phyloP scores from a whole-genome alignment of 2,329 filamentous ascomycete species.

The Dactylellina haptotyla region DNA sequence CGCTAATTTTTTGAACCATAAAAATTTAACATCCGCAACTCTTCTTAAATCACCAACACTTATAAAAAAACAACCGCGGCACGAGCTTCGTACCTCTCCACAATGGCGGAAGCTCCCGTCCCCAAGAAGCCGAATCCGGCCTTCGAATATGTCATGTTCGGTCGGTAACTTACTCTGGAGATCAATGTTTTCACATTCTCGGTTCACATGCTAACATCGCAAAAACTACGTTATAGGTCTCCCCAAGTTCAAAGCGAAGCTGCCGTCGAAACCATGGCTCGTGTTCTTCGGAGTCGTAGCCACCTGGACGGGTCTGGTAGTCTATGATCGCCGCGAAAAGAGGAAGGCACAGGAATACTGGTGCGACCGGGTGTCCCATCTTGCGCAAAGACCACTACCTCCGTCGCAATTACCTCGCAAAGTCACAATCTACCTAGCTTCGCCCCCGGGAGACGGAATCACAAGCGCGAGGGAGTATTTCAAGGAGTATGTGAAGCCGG shows the following conservation, averaged over 20 bases:
- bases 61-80: slow-evolving; percentile 22
- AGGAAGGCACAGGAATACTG: slow-evolving; percentile 85
- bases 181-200: too few relatives aligned
- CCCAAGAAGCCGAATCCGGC: slow-evolving; percentile 51
- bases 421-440: slow-evolving; percentile 84
- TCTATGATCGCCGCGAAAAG: slow-evolving; percentile 94
- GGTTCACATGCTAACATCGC: not conserved
- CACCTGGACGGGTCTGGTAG: slow-evolving; percentile 79
- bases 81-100: not conserved
- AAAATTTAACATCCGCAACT: slow-evolving; percentile 23
- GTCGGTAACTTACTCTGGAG: slow-evolving; percentile 16
- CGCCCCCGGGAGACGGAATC: slow-evolving; percentile 86
- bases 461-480: slow-evolving; percentile 92
- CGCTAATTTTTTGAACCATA: slow-evolving; percentile 21
- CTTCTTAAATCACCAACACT: slow-evolving; percentile 13
- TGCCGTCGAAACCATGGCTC: slow-evolving; percentile 96
- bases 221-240: slow-evolving; percentile 68
- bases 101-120: slow-evolving; percentile 43
- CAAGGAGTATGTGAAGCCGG: slow-evolving; percentile 92
- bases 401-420: slow-evolving; percentile 80
- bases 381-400: slow-evolving; percentile 79
- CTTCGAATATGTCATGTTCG: slow-evolving; percentile 41
- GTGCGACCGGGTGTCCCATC: slow-evolving; percentile 83
- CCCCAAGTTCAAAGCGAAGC: slow-evolving; percentile 80
- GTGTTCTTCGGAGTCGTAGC: slow-evolving; percentile 87